phyloP scores from a whole-genome alignment of 176 grass and related monocot genomes.

The Avena atlantica region DNA sequence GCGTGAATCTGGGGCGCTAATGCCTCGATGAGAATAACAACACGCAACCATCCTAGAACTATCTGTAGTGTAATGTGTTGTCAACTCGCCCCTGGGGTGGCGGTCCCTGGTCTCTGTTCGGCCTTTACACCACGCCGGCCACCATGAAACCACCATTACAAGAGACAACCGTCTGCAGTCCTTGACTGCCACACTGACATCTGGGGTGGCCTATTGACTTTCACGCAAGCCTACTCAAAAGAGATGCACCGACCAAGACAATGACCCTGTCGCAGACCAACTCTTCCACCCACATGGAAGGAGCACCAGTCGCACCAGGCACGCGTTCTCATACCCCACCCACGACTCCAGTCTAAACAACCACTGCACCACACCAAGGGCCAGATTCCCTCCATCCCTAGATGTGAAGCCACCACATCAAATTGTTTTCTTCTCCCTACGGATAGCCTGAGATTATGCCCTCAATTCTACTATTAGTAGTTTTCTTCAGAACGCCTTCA shows the following conservation, averaged over 20 bases:
- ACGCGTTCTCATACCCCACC: neutral
- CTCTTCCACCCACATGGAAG: neutral
- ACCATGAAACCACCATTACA: neutral
- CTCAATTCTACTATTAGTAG: neutral
- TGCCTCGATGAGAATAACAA: neutral
- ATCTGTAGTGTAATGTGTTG: neutral
- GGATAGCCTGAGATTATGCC: conserved; percentile 1
- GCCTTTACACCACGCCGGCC: neutral
- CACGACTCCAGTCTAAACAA: no score
- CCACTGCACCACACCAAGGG: no score
- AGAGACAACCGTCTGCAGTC: neutral
- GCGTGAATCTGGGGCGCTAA: neutral
- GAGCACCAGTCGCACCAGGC: neutral
- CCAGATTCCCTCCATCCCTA: neutral
- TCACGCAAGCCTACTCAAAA: neutral
- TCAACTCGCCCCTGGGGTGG: neutral
- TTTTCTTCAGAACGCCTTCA: neutral
- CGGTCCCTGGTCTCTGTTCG: neutral
- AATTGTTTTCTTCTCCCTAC: neutral
- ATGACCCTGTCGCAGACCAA: neutral
- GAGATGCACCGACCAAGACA: neutral
- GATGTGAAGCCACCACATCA: neutral
- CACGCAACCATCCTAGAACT: neutral
- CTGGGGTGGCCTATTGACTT: neutral
- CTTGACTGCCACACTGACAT: neutral